Base-by-base conservation (phyloP, 768 basidiomycete genomes). In the Harrya chromipes region DNA sequence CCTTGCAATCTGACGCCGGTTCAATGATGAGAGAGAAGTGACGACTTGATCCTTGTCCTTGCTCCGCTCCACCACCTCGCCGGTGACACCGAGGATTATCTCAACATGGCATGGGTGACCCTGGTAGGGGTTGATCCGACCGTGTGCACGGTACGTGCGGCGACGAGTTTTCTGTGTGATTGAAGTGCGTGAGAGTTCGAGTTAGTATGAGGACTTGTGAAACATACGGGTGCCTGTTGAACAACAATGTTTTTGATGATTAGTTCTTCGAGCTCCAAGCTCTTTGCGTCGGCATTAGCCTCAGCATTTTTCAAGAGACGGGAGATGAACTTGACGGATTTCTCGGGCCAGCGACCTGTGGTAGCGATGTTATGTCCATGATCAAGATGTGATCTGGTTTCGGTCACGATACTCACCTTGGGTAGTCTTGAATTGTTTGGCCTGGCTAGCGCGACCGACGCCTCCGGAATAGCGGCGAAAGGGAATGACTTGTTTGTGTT, bases 301-400 rank as follows among this genome's bases (percentile, higher is more conserved):
- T 98, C 95, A 37, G 97, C 97, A 72, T 99, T 99, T 83, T 98
- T 98, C 68, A 99, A 73, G 46, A 99, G 83, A 59, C 90, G 85
- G 55, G 86, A 79, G 69, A 99, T 87, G 81, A 94, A 95, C 72
- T 88, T 87, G 73, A 97, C 84, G 43, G 93, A 97, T 77, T 99
- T 98, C 78, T 92, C 94, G 69, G 97, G 97, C 97, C 97, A 98
- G 69, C 97, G 95, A 85, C 97, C 95, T 97, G 60, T 49, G 9
- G 19, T 36, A 20, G 23, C 4, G 10, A 50, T 16, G 43, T 56
- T 33, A 43, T 19, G 5, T 37, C 21, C 6, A 14, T 27, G 27
- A 7, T 23, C 16, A 29, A 42, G 27, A 19, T 11, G 17, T 16
- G 35, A 39, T 40, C 29, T 20, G 19, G 12, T 23, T 26, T 24